Percentiles rank a stretch among this genome's conserved stretches.
These are phyloP conservation scores for Termitomyces sp. DNA, from an alignment of 768 basidiomycete genomes.

Conservation along the genomic window DNA sequence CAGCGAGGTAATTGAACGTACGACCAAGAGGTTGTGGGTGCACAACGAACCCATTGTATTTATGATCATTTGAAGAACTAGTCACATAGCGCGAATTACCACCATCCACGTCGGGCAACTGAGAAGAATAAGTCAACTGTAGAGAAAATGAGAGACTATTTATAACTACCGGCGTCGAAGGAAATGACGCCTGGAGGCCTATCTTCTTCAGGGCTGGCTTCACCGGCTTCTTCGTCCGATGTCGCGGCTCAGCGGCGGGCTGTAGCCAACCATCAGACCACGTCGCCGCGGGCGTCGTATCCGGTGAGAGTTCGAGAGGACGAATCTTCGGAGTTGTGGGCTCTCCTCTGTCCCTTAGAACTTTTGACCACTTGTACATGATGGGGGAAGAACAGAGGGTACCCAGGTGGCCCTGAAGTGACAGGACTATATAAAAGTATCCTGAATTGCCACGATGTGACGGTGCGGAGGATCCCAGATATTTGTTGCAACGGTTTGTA, in stretches of 20 bases:
- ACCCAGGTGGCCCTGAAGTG: conserved; percentile 12
- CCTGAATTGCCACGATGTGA: conserved; percentile 26
- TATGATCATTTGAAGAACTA: neutral
- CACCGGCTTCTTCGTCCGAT: conserved; percentile 5
- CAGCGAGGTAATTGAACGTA: neutral
- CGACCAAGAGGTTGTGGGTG: conserved; percentile 1
- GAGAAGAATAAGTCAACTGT: neutral
- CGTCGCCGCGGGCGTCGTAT: neutral
- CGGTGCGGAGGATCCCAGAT: conserved; percentile 20
- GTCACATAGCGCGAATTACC: neutral
- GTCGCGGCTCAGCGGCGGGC: conserved; percentile 16
- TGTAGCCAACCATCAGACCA: neutral
- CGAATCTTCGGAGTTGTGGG: conserved; percentile 26
- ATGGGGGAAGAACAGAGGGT: conserved; percentile 13
- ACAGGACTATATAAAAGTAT: conserved; percentile 23
- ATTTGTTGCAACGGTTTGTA: conserved; percentile 18
- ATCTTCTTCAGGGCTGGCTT: conserved; percentile 5
- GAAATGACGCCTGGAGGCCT: neutral
- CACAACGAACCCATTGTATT: neutral
- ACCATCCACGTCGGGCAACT: neutral
- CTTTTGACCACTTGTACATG: conserved; percentile 31
- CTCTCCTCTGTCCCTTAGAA: conserved; percentile 17
- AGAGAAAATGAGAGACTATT: neutral
- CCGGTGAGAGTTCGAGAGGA: conserved; percentile 3
- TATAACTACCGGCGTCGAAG: neutral